Conservation (phyloP, 345 rosid species). For the Carallia pectinifolia region DNA sequence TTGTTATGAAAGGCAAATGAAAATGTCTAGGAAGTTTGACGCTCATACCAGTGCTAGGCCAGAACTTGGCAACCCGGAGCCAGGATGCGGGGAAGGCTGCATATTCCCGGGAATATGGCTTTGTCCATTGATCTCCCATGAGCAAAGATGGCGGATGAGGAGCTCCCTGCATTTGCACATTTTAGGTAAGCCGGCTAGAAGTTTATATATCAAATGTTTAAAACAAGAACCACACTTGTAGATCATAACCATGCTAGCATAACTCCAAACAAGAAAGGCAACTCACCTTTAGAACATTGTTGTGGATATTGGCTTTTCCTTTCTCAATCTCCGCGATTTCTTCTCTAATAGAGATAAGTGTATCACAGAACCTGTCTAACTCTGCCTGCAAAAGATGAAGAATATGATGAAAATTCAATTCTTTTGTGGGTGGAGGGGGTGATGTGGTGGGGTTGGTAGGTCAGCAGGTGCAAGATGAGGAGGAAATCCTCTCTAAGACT, state of each 20-base stretch:
- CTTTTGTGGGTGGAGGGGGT: too few relatives aligned
- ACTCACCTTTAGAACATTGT: slow-evolving; percentile 88
- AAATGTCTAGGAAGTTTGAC: background rate
- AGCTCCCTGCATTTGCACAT: slow-evolving; percentile 66
- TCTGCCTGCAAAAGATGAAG: slow-evolving; percentile 69
- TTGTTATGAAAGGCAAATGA: background rate
- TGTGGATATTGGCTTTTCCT: slow-evolving; percentile 88
- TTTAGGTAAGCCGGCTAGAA: slow-evolving; percentile 4
- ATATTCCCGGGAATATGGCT: slow-evolving; percentile 86
- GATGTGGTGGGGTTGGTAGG: too few relatives aligned
- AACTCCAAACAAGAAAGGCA: background rate
- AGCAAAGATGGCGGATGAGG: slow-evolving; percentile 99
- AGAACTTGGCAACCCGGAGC: slow-evolving; percentile 87
- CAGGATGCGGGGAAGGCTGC: slow-evolving; percentile 98
- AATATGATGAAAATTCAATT: slow-evolving; percentile 1
- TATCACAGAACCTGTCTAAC: slow-evolving; percentile 91
- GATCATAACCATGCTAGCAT: background rate
- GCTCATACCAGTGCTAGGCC: slow-evolving; percentile 79
- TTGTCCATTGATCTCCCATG: slow-evolving; percentile 93
- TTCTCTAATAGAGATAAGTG: slow-evolving; percentile 93
- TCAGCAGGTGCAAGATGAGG: background rate
- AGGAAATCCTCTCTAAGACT: background rate
- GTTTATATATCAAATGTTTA: background rate
- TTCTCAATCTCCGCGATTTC: slow-evolving; percentile 90
- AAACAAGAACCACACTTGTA: background rate